These are phyloP conservation scores for Notholithocarpus densiflorus DNA, from an alignment of 306 rosid species.

Conservation along the genomic window DNA sequence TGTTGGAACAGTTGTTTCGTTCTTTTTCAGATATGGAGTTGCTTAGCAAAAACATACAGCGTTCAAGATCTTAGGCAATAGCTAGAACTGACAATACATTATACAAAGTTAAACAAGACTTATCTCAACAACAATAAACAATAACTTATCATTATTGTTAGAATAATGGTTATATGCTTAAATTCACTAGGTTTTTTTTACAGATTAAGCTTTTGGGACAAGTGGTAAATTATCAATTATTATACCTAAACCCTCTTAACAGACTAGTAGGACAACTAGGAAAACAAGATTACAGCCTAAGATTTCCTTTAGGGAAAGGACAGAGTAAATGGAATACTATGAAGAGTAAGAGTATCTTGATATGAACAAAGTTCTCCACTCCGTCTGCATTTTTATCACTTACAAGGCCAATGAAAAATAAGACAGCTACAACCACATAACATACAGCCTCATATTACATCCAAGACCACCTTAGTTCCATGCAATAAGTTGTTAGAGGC, in stretches of 20 bases:
- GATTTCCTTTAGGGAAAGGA: constrained; percentile 1
- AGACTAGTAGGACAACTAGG: neutral
- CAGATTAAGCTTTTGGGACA: no score
- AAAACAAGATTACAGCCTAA: constrained; percentile 15
- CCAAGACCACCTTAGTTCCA: constrained; percentile 97
- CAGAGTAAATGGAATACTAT: constrained; percentile 2
- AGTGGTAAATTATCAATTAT: no score
- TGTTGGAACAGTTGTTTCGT: neutral
- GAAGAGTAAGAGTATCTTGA: neutral
- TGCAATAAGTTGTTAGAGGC: constrained; percentile 30
- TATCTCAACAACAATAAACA: neutral
- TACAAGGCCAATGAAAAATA: constrained; percentile 92
- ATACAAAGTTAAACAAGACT: neutral
- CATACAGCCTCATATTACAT: constrained; percentile 82
- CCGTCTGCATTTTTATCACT: constrained; percentile 31
- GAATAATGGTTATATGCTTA: no score
- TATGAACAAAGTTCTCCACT: constrained; percentile 5
- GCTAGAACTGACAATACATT: neutral
- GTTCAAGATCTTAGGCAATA: neutral
- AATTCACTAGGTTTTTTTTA: no score
- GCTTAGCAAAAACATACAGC: neutral
- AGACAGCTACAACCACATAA: constrained; percentile 77
- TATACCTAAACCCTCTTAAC: neutral
- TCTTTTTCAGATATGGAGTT: neutral
- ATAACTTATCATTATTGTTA: neutral